These are phyloP conservation scores for Cadophora sp. DNA, from an alignment of 2,329 filamentous ascomycete species.

Conservation along the genomic window DNA sequence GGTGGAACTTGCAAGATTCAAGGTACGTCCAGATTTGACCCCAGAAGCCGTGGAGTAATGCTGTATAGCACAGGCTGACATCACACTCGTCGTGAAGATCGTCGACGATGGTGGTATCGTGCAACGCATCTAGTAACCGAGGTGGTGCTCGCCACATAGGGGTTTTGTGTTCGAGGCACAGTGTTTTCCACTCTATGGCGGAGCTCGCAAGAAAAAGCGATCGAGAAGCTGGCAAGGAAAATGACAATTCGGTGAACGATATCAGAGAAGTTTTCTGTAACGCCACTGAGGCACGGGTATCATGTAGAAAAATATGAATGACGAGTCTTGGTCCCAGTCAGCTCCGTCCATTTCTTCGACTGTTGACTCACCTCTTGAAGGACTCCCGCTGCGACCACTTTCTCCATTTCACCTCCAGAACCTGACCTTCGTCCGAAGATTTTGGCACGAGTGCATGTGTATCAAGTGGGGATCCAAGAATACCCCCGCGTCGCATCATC, in stretches of 20 bases:
- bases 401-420: conserved; percentile 14
- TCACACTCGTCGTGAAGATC: conserved; percentile 50
- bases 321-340: neutral
- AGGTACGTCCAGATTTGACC: conserved; percentile 28
- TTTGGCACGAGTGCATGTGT: conserved; percentile 8
- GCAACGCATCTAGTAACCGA: conserved; percentile 23
- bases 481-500: conserved; percentile 20
- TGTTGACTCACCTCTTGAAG: conserved; percentile 14
- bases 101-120: conserved; percentile 22
- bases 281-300: conserved; percentile 16
- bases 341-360: neutral
- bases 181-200: conserved; percentile 10
- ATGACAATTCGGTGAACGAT: conserved; percentile 1
- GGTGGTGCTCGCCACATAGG: conserved; percentile 12
- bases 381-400: conserved; percentile 16
- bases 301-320: conserved; percentile 13
- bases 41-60: conserved; percentile 29
- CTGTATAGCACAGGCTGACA: conserved; percentile 21
- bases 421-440: conserved; percentile 6
- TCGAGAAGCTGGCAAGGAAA: conserved; percentile 13
- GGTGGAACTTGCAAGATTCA: conserved; percentile 23
- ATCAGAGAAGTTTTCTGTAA: conserved; percentile 10
- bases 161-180: neutral
- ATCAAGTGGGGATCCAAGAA: conserved; percentile 1
- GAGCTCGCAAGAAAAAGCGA: conserved; percentile 9